These are phyloP conservation scores for Pseudoscleropodium purum DNA, from an alignment of 225 moss, liverwort and hornwort genomes.

Conservation along the genomic window DNA sequence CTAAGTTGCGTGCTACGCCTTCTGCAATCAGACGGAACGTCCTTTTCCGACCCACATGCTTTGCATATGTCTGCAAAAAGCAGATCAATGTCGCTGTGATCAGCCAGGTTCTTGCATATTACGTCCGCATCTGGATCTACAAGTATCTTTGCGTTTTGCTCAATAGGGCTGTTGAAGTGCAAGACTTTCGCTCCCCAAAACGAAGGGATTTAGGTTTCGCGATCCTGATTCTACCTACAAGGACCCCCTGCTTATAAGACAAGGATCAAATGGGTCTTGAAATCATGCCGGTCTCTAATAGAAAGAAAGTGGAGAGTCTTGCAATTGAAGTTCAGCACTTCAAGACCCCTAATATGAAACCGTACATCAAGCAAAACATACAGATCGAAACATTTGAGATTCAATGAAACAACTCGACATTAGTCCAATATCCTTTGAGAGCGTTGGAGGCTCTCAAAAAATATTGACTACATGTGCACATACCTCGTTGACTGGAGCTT, in stretches of 20 bases:
- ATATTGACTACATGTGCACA: background rate
- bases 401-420: background rate
- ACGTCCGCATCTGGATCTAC: background rate
- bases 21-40: constrained; percentile 43
- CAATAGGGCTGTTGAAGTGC: too few species aligned
- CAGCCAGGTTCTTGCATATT: background rate
- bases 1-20: constrained; percentile 47
- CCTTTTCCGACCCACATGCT: constrained; percentile 31
- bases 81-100: background rate
- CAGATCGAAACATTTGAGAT: background rate
- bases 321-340: background rate
- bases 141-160: background rate
- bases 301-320: background rate
- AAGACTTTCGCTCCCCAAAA: background rate
- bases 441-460: background rate
- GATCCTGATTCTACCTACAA: too few species aligned
- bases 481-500: constrained; percentile 46
- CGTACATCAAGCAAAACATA: background rate
- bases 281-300: background rate
- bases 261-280: background rate
- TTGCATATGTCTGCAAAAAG: constrained; percentile 20
- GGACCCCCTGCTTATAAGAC: too few species aligned
- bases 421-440: background rate
- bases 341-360: background rate
- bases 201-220: background rate